These are phyloP conservation scores for Pichia thaimueangensis DNA, from an alignment of 805 yeast genomes.

Conservation along the genomic window DNA sequence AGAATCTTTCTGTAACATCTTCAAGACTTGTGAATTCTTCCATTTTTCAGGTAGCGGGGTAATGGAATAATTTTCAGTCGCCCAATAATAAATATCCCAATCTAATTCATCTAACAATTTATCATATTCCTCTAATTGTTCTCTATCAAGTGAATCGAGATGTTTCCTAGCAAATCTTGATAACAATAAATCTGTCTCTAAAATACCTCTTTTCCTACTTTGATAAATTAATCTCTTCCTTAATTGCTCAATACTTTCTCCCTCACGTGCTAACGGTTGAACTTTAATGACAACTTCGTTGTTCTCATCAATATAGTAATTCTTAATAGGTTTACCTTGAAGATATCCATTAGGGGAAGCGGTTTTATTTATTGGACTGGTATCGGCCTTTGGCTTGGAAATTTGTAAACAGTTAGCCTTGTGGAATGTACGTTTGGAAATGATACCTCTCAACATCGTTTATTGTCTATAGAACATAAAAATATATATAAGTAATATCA, in stretches of 20 bases:
- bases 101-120: slow-evolving; percentile 85
- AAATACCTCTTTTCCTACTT: slow-evolving; percentile 88
- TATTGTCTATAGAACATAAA: no score
- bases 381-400: slow-evolving; percentile 9
- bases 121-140: slow-evolving; percentile 81
- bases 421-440: slow-evolving; percentile 3
- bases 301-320: slow-evolving; percentile 25
- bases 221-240: slow-evolving; percentile 89
- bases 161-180: slow-evolving; percentile 80
- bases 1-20: slow-evolving; percentile 63
- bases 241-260: slow-evolving; percentile 67
- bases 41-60: slow-evolving; percentile 87
- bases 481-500: no score
- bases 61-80: slow-evolving; percentile 71
- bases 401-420: not conserved
- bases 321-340: slow-evolving; percentile 19
- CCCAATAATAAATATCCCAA: slow-evolving; percentile 99
- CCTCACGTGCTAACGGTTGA: slow-evolving; percentile 69
- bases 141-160: slow-evolving; percentile 49
- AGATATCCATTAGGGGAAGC: slow-evolving; percentile 15
- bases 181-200: slow-evolving; percentile 84
- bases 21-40: slow-evolving; percentile 61
- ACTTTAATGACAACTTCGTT: slow-evolving; percentile 55
- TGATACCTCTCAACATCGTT: slow-evolving; percentile 1
- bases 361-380: slow-evolving; percentile 9